Base-by-base conservation (phyloP, 2,329 filamentous ascomycete species). In the Chrysosporium queenslandicum region DNA sequence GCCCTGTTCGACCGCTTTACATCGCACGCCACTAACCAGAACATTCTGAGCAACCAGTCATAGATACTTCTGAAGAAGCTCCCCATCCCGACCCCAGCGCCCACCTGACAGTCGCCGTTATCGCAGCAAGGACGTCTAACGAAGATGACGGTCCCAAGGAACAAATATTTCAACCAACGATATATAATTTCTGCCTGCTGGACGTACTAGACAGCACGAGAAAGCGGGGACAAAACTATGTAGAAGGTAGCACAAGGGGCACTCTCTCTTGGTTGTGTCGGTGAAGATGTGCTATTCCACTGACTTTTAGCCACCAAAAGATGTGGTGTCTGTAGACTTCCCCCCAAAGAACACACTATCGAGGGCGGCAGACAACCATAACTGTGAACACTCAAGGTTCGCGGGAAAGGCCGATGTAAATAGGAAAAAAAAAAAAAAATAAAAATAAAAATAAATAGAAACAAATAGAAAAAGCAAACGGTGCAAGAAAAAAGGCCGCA, bases 21-120 rank as follows among this genome's bases (percentile, higher is more conserved):
- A 9, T 9, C 37, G 32, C 47, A 50, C 14, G 8, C 5, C 23
- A 55, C 55, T 52, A 46, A 97, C 91, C 92, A 98, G 74, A 98
- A 97, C 65, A 92, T 86, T 77, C 91, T 85, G 74, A 98, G 76
- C 69, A 97, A 78, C 91, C 91, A 97, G 81, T 97, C 92, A 77
- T 97, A 97, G 71, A 98, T 84, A 74, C 83, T 85, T 67, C 85
- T 86, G 72, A 98, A 94, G 69, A 98, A 75, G 63, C 87, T 86
- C 64, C 88, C 86, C 90, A 97, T 97, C 72, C 60, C 76, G 68
- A 60, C 60, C 47, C 46, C 50, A 16, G 36, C 50, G 42, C 39
- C 40, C 48, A 42, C 40, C 41, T 36, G 49, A 27, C 14, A 8
- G 11, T 25, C 18, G 11, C 30, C 12, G 21, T 36, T 42, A 27